A percentile compares a stretch with the other conserved stretches of the same genome.
These are phyloP conservation scores for Stentor coeruleus DNA, from an alignment of 73 alveolate species.

Conservation along the genomic window DNA sequence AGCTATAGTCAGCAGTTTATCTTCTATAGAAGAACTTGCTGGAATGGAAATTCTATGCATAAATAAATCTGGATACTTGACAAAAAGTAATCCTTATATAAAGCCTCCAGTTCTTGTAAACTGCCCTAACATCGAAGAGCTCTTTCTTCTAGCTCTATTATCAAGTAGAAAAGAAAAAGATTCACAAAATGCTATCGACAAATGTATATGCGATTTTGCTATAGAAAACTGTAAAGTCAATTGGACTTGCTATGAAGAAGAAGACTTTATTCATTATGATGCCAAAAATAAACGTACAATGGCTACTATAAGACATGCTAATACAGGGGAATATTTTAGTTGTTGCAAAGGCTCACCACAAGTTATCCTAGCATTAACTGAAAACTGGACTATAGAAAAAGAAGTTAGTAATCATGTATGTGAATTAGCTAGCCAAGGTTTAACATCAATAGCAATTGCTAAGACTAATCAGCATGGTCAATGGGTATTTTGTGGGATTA, in stretches of 20 bases:
- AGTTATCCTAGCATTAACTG: constrained; percentile 4
- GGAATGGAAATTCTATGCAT: constrained; percentile 72
- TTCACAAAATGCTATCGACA: constrained; percentile 13
- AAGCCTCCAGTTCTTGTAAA: neutral
- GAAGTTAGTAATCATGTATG: neutral
- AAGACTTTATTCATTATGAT: neutral
- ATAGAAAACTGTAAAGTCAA: neutral
- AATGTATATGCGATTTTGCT: neutral
- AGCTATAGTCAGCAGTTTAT: constrained; percentile 69
- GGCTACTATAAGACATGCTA: neutral
- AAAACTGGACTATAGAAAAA: neutral
- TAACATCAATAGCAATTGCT: constrained; percentile 6
- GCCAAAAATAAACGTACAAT: neutral
- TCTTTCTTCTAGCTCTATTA: neutral
- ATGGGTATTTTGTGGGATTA: neutral
- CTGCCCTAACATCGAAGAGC: neutral
- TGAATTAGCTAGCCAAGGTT: neutral
- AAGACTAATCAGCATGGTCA: neutral
- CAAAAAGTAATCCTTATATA: constrained; percentile 45
- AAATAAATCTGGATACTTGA: constrained; percentile 75
- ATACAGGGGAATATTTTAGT: neutral
- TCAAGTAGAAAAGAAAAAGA: neutral
- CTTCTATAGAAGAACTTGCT: constrained; percentile 74
- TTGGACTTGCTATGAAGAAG: neutral
- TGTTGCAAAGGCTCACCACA: constrained; percentile 24